These are phyloP conservation scores for Setaria italica DNA, from an alignment of 202 grass and related monocot genomes.

Conservation along the genomic window DNA sequence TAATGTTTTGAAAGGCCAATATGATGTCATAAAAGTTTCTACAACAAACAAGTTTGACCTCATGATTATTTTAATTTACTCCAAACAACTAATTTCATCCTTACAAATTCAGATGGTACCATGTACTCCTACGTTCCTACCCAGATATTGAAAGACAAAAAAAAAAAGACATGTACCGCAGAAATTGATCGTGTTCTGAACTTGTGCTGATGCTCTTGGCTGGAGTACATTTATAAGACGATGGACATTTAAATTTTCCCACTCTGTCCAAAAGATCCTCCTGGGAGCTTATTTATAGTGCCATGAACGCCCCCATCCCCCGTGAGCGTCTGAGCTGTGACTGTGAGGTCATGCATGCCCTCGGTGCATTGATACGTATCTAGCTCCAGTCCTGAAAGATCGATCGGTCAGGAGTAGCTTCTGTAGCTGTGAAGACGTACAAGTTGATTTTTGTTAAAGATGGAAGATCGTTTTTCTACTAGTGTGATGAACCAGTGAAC, in stretches of 20 bases:
- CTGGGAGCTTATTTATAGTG: slow-evolving; percentile 16
- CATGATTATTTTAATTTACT: neutral
- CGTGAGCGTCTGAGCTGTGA: neutral
- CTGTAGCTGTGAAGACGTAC: neutral
- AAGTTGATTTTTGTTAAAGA: neutral
- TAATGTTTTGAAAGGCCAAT: neutral
- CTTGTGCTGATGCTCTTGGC: neutral
- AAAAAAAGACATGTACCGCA: neutral
- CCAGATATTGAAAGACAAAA: too few species aligned
- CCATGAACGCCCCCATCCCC: neutral
- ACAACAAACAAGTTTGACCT: too few species aligned
- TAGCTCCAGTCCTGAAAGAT: neutral
- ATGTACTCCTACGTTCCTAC: too few species aligned
- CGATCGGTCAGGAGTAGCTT: neutral
- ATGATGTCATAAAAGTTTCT: too few species aligned
- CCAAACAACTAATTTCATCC: neutral
- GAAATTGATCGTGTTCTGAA: neutral
- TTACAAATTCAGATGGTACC: neutral
- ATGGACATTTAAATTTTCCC: neutral
- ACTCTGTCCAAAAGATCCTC: neutral
- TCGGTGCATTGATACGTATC: neutral
- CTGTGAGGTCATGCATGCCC: neutral
- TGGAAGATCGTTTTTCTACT: too few species aligned
- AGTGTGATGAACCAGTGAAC: too few species aligned
- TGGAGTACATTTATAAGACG: neutral